phyloP scores from a whole-genome alignment of 164 flowering plant genomes.

The Vitis amurensis region DNA sequence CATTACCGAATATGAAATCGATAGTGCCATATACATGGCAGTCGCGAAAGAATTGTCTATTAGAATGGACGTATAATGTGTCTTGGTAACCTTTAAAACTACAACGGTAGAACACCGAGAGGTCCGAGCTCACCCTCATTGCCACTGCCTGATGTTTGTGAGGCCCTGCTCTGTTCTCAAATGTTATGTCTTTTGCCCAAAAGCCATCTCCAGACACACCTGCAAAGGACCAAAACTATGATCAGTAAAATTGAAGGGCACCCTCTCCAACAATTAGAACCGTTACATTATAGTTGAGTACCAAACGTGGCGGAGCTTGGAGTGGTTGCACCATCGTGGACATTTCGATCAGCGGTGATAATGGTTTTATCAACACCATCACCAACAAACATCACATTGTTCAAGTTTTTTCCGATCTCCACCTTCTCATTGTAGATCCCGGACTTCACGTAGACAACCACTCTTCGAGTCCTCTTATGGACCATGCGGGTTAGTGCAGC shows the following conservation, averaged over 20 bases:
- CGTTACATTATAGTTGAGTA: too few species aligned
- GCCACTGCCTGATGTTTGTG: slow-evolving; percentile 65
- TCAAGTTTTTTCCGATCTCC: slow-evolving; percentile 33
- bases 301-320: too few species aligned
- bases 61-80: slow-evolving; percentile 51
- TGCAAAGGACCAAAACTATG: slow-evolving; percentile 4
- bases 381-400: slow-evolving; percentile 60
- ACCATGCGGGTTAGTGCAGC: slow-evolving; percentile 27
- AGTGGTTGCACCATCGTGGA: slow-evolving; percentile 45
- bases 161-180: slow-evolving; percentile 76
- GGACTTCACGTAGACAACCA: slow-evolving; percentile 50
- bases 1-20: slow-evolving; percentile 69
- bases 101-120: slow-evolving; percentile 49
- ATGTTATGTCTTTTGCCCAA: slow-evolving; percentile 69
- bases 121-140: slow-evolving; percentile 46
- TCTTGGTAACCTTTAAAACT: slow-evolving; percentile 69
- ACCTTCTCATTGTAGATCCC: slow-evolving; percentile 56
- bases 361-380: slow-evolving; percentile 63
- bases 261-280: too few species aligned
- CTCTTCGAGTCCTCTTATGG: slow-evolving; percentile 19
- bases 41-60: slow-evolving; percentile 62
- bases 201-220: slow-evolving; percentile 69
- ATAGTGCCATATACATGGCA: slow-evolving; percentile 64
- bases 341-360: slow-evolving; percentile 37
- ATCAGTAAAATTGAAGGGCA: neutral